Evolutionary conservation across 2,329 filamentous ascomycete species (phyloP).

Genomic region (Diplodia seriata): DNA sequence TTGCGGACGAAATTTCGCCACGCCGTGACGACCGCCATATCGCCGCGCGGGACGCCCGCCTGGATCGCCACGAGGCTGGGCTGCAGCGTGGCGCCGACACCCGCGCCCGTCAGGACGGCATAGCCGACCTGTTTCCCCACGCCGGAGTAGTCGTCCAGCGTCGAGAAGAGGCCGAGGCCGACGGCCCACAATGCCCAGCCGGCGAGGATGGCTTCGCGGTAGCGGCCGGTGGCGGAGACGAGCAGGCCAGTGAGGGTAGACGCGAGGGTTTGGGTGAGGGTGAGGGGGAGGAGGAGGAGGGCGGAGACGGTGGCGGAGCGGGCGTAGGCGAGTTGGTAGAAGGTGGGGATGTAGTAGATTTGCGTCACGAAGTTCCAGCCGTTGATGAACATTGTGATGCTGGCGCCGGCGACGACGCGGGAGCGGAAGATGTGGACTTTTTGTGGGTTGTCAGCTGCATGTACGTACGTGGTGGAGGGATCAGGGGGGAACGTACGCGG

Average conservation of each 20-base stretch:
- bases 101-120: conserved; percentile 53
- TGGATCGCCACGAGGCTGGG: conserved; percentile 40
- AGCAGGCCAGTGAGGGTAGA: conserved; percentile 57
- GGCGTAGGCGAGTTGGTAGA: conserved; percentile 54
- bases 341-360: conserved; percentile 53
- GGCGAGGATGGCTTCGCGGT: conserved; percentile 53
- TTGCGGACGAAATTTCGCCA: conserved; percentile 50
- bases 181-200: conserved; percentile 32
- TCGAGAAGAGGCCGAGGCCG: conserved; percentile 33
- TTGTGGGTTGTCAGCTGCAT: conserved; percentile 20
- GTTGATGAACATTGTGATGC: conserved; percentile 57
- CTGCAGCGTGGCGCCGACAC: conserved; percentile 32
- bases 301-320: conserved; percentile 52
- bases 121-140: conserved; percentile 64
- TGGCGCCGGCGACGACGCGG: conserved; percentile 62
- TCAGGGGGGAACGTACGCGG: conserved; percentile 46
- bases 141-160: conserved; percentile 40
- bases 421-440: conserved; percentile 61
- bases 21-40: conserved; percentile 52
- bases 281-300: conserved; percentile 53
- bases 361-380: conserved; percentile 67
- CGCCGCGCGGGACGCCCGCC: conserved; percentile 48
- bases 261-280: conserved; percentile 49
- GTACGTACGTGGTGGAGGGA: not conserved
- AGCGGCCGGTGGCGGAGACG: conserved; percentile 54